A percentile compares a stretch with the other conserved stretches of the same genome.
Conservation (phyloP, 164 flowering plant genomes). For the Magnolia officinalis region DNA sequence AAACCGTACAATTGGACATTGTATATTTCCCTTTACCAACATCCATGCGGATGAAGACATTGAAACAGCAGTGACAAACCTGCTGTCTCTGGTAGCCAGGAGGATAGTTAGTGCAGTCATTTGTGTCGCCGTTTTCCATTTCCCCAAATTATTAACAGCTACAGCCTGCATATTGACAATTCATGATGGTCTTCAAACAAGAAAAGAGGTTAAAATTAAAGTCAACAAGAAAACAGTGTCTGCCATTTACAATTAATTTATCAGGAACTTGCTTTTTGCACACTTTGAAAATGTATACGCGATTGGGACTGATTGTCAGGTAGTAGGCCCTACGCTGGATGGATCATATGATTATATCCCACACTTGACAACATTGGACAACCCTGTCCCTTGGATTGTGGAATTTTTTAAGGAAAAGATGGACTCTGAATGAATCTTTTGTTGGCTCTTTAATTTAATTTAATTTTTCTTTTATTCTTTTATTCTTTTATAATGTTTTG, state of each 20-base stretch:
- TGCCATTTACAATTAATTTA: not conserved
- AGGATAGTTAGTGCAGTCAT: slow-evolving; percentile 89
- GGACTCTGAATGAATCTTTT: not conserved
- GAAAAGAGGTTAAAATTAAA: not conserved
- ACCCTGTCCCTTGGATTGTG: not conserved
- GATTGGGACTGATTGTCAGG: no score
- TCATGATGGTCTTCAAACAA: not conserved
- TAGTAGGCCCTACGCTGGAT: no score
- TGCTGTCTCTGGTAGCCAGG: slow-evolving; percentile 75
- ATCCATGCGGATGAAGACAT: not conserved
- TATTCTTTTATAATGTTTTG: no score
- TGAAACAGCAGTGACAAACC: slow-evolving; percentile 31
- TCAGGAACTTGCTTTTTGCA: no score
- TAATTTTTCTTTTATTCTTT: not conserved
- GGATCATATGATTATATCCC: no score
- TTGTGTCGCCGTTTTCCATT: slow-evolving; percentile 98
- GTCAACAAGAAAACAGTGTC: not conserved
- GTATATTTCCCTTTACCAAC: not conserved
- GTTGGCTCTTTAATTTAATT: not conserved
- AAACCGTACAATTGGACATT: no score
- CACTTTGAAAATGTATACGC: no score
- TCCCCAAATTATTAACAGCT: slow-evolving; percentile 92
- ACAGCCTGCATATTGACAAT: slow-evolving; percentile 57
- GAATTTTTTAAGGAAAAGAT: no score
- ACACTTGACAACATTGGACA: not conserved